Conservation (phyloP, 2,329 filamentous ascomycete species). For the Drechslera avenae region DNA sequence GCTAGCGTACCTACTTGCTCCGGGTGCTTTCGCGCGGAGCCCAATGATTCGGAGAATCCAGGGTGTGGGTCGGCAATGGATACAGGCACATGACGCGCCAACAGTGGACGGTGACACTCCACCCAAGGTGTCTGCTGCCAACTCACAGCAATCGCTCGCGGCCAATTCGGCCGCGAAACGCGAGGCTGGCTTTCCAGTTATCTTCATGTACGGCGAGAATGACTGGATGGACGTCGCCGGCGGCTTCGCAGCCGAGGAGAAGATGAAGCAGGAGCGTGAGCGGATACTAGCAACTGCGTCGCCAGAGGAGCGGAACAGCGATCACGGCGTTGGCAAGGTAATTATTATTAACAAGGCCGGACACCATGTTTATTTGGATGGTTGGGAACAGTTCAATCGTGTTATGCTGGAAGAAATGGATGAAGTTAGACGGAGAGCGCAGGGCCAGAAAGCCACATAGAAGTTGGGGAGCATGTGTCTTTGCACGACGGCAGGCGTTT, state of each 20-base stretch:
- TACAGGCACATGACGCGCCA: slow-evolving; percentile 37
- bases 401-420: slow-evolving; percentile 70
- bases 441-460: slow-evolving; percentile 18
- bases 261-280: slow-evolving; percentile 70
- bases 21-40: slow-evolving; percentile 86
- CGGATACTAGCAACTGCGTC: slow-evolving; percentile 66
- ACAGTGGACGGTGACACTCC: slow-evolving; percentile 34
- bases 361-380: slow-evolving; percentile 75
- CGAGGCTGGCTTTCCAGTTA: slow-evolving; percentile 76
- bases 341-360: slow-evolving; percentile 74
- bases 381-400: slow-evolving; percentile 71
- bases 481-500: slow-evolving; percentile 10
- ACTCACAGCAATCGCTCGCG: neutral
- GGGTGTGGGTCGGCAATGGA: slow-evolving; percentile 76
- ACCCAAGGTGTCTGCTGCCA: slow-evolving; percentile 6
- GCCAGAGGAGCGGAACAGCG: slow-evolving; percentile 69
- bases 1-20: slow-evolving; percentile 87
- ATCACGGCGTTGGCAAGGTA: slow-evolving; percentile 83
- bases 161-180: slow-evolving; percentile 32
- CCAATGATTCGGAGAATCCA: slow-evolving; percentile 88
- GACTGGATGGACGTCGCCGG: slow-evolving; percentile 99
- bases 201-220: slow-evolving; percentile 96
- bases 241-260: slow-evolving; percentile 78
- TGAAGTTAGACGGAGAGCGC: slow-evolving; percentile 58
- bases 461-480: neutral